Evolutionary conservation across 768 basidiomycete genomes (phyloP), one percentile per base, ranked within the genome.

Genomic region (Suillus paluster): DNA sequence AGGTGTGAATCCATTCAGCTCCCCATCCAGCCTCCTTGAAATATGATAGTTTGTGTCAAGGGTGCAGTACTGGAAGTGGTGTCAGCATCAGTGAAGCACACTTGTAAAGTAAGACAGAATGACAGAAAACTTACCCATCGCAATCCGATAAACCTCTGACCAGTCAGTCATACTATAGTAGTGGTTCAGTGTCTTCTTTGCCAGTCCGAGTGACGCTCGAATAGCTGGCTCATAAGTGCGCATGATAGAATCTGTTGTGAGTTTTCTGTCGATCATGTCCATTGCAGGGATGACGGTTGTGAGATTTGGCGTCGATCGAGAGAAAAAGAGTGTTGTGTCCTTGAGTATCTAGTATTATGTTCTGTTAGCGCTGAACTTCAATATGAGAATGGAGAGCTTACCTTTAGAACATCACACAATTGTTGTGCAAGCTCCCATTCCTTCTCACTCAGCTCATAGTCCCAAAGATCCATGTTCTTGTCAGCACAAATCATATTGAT

Each of bases 241-340:
- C 4, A 10, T 44, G n/a, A 44, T 44, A 44, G 42, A 44, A 11
- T 44, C 14, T 4, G 42, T 64, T 14, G 64, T 63, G 30, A 75
- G 65, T 11, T 45, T 55, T n/a, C 63, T 23, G 54, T 77, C 63
- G 19, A 78, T 73, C 27, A 63, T 55, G 46, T 79, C 75, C 74
- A 78, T 76, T 0, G 74, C 74, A 1, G 72, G 70, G 11, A 78
- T 73, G n/a, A 78, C 75, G 0, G 58, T 64, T 0, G 72, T 57
- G 2, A 79, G 63, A 27, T 63, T 72, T 3, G 65, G 63, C 0
- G 50, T 64, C 1, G 61, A 63, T 1, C 50, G 25, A 12, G 68
- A 72, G 61, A 77, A 75, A 58, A 67, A 70, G n/a, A 64, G 57
- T 14, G 67, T 73, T 5, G 69, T 65, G 50, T 73, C 57, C 62